Percentiles rank a stretch among this genome's conserved stretches.
These are phyloP conservation scores for Solanum pimpinellifolium DNA, from an alignment of 257 asterid genomes.

Conservation along the genomic window DNA sequence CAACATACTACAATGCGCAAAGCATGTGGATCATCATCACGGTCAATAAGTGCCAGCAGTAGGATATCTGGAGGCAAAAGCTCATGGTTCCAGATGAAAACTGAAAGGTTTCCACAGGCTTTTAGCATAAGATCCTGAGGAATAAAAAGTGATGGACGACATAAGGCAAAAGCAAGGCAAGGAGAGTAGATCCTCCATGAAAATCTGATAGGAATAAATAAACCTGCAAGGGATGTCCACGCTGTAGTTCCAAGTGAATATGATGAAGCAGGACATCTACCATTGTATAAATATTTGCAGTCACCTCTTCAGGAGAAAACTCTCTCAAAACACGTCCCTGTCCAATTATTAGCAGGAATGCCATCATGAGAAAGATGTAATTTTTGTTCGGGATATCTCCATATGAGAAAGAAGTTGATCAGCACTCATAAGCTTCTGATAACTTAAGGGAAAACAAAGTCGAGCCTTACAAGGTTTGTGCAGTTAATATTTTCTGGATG, in stretches of 20 bases:
- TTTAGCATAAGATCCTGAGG: slow-evolving; percentile 82
- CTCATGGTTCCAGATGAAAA: slow-evolving; percentile 93
- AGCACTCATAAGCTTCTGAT: neutral
- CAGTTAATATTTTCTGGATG: slow-evolving; percentile 91
- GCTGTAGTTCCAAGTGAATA: slow-evolving; percentile 72
- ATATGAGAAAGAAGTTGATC: neutral
- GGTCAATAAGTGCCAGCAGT: slow-evolving; percentile 81
- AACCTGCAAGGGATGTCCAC: slow-evolving; percentile 93
- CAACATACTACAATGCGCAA: slow-evolving; percentile 78
- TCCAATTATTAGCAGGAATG: slow-evolving; percentile 10
- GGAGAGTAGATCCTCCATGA: neutral
- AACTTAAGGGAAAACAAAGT: neutral
- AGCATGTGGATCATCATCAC: slow-evolving; percentile 95
- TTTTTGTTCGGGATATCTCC: neutral
- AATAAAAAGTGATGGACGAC: slow-evolving; percentile 4
- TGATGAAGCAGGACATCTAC: slow-evolving; percentile 92
- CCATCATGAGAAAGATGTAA: neutral
- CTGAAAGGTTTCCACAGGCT: slow-evolving; percentile 71
- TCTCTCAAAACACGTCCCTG: slow-evolving; percentile 92
- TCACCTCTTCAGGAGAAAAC: slow-evolving; percentile 98
- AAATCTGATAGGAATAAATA: slow-evolving; percentile 1
- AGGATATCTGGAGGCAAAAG: slow-evolving; percentile 84
- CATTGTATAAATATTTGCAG: slow-evolving; percentile 84
- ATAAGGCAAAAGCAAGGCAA: neutral
- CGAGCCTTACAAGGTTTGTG: slow-evolving; percentile 65